Evolutionary conservation across 2,329 filamentous ascomycete genomes (phyloP), one percentile per base, ranked within the genome.

Genomic region (Exophiala mesophila): DNA sequence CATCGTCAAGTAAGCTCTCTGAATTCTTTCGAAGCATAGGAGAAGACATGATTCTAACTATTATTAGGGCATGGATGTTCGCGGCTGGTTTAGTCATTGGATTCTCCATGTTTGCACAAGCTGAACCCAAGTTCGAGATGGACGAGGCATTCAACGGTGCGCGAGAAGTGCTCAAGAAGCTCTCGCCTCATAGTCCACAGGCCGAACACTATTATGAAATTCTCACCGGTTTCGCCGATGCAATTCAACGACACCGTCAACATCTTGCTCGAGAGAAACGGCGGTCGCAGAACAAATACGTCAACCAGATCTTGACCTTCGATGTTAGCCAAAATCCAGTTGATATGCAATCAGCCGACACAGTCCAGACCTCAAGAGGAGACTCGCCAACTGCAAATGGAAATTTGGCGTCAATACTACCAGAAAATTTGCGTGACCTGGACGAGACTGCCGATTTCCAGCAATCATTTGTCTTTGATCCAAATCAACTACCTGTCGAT

Each of bases 161-260:
- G 2, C 65, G 69, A 3, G 63, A 70, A 13, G 70, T 80, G 1
- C 63, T 80, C 1, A 62, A 61, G 1, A 67, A 67, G 21, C 57
- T 80, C 1, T 66, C 71, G 0, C 57, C 58, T 0, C 67, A 72
- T 35, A 77, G 73, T 29, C 71, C 74, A 0, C 76, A 79, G 47
- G 77, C 77, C 3, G 69, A 66, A 2, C 75, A 78, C 38, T 80
- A 80, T 51, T 65, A 69, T 9, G 73, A 78, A 4, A 80, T 80
- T 15, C 60, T 80, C 5, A 70, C 63, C 0, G 60, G 66, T 2
- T 59, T 77, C 3, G 64, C 66, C 0, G 65, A 66, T 7, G 72
- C 72, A 0, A 68, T 76, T 7, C 50, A 55, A 3, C 62, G 69
- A 36, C 66, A 69, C 45, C 64, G 67, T 10, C 59, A 63, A 29